Conservation (phyloP, 2,329 filamentous ascomycete species). For the Pyricularia sp. region DNA sequence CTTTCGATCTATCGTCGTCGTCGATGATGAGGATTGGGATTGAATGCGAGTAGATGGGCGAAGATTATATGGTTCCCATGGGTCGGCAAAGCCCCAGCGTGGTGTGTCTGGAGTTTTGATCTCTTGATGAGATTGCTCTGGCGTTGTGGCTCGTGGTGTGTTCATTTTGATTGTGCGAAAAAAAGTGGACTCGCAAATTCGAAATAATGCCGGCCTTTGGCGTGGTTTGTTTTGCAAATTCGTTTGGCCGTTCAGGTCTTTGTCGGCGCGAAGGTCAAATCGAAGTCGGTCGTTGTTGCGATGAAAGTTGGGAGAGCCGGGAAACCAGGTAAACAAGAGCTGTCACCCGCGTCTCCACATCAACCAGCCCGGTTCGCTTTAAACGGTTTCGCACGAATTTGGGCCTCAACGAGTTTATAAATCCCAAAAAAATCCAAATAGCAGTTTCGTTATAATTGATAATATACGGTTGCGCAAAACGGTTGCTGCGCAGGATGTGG, state of each 20-base stretch:
- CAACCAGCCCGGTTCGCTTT: background rate
- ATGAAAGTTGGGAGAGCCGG: background rate
- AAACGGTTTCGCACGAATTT: background rate
- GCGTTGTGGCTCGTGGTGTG: constrained; percentile 31
- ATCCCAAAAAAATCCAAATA: background rate
- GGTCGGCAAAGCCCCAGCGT: constrained; percentile 55
- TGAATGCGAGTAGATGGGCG: constrained; percentile 60
- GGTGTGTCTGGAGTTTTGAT: constrained; percentile 62
- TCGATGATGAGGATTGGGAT: constrained; percentile 35
- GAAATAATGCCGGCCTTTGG: background rate
- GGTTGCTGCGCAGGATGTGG: background rate
- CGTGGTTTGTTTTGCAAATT: background rate
- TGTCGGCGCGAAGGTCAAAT: background rate
- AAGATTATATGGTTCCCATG: constrained; percentile 64
- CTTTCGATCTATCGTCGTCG: constrained; percentile 8
- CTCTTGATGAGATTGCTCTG: background rate
- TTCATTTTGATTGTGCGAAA: background rate
- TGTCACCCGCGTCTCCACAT: background rate
- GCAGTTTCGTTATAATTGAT: background rate
- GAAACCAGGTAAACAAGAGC: background rate
- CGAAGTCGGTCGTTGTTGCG: background rate
- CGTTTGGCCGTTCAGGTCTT: background rate
- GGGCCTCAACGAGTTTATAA: background rate
- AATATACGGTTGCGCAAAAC: background rate
- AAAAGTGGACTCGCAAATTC: background rate